Percentiles rank a stretch among this genome's conserved stretches.
Evolutionary conservation across 2,329 filamentous ascomycete species (phyloP).

Genomic region (Ceratocystis destructans): DNA sequence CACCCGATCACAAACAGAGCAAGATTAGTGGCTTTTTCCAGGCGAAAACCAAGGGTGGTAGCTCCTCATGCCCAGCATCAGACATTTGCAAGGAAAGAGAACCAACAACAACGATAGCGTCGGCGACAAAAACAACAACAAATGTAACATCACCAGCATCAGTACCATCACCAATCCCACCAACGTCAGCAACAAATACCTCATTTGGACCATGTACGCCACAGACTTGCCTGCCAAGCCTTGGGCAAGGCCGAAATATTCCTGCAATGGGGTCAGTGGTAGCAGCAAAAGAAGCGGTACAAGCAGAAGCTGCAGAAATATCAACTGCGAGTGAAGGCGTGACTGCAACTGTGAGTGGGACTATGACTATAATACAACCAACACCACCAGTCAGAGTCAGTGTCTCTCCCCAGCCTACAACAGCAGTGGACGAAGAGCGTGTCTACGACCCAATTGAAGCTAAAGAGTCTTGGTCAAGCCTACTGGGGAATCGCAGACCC

Average conservation of each 20-base stretch:
- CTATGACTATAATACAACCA: background rate
- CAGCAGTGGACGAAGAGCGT: background rate
- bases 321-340: background rate
- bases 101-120: background rate
- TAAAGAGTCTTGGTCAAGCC: constrained; percentile 74
- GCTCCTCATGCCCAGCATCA: background rate
- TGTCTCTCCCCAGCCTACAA: background rate
- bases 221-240: no score
- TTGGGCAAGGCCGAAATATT: no score
- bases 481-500: constrained; percentile 59
- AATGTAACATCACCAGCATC: no score
- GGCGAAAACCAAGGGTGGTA: constrained; percentile 31
- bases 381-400: background rate
- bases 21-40: constrained; percentile 73
- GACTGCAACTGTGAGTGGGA: background rate
- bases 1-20: constrained; percentile 29
- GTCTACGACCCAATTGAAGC: constrained; percentile 55
- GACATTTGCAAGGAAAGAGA: no score
- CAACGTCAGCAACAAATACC: no score
- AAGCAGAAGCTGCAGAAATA: background rate
- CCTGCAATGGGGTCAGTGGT: background rate
- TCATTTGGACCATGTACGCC: no score
- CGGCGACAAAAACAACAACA: no score
- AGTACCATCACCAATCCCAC: no score
- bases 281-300: background rate